Base-by-base conservation (phyloP, 108 stramenopile species). In the Skeletonema tropicum region DNA sequence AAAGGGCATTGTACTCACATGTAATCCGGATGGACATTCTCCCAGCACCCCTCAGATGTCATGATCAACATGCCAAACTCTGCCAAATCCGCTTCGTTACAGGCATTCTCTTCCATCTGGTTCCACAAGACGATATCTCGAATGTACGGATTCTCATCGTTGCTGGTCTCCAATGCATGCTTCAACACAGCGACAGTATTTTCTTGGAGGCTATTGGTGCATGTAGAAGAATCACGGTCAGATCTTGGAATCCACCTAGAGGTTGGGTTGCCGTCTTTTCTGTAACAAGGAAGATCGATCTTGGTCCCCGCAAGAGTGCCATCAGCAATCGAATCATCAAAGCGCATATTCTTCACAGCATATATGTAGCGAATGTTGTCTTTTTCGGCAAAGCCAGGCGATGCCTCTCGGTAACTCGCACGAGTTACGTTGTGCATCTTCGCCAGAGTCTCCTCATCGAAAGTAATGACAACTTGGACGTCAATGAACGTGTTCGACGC, bases 11-110 rank as follows among this genome's bases (percentile, higher is more conserved):
- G 72, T 7, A 67, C 82, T 66, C 46, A 71, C 75, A 80, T 62
- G 11, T 77, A 63, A 59, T 84, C 68, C 11, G 80, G 83, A 57
- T 86, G 86, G 12, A 81, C 79, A 74, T 86, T 79, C 55, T 86
- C 76, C 78, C 79, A 86, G 35, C 86, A 86, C 9, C 74, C 75
- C 21, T 68, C 79, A 30, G 62, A 36, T 25, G 79, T 83, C 78
- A 66, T 79, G 21, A 85, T 68, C 32, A 79, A 49, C 74, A 83
- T 78, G 46, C 81, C 79, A 23, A 77, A 82, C 30, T 62, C 57
- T 30, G 26, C 11, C 25, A 48, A 46, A 57, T 82, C 81, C 5
- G 42, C 41, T 23, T 72, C 63, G 41, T 77, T 58, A 26, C 81
- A 82, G 13, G 68, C 79, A 70, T 78, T 72, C 12, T 42, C 77